Percentiles rank a stretch among this genome's conserved stretches.
Conservation (phyloP, 164 flowering plant species). For the Annona squamosa region DNA sequence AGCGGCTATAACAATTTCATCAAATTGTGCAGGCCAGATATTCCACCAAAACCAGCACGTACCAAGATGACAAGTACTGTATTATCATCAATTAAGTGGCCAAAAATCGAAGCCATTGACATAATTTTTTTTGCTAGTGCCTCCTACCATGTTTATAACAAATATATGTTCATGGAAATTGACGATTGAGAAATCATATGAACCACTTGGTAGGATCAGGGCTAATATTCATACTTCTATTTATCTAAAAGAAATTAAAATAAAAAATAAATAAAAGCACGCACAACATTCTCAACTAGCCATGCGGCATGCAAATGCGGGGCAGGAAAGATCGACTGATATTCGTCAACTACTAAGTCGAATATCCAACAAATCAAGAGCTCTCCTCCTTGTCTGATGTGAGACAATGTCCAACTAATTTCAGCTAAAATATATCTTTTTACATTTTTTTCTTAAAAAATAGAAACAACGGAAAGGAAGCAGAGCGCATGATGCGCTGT, state of each 20-base stretch:
- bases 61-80: neutral
- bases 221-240: neutral
- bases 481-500: neutral
- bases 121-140: too few species aligned
- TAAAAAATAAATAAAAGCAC: neutral
- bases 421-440: neutral
- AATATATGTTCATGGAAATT: too few species aligned
- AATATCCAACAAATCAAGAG: neutral
- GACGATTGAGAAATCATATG: neutral
- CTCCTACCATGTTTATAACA: too few species aligned
- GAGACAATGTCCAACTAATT: slow-evolving; percentile 6
- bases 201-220: neutral
- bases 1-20: neutral
- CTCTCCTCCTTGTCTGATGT: neutral
- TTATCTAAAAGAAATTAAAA: too few species aligned
- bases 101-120: too few species aligned
- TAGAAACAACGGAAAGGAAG: neutral
- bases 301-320: neutral
- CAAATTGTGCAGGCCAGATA: neutral
- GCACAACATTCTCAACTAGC: neutral
- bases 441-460: too few species aligned
- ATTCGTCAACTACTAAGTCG: neutral
- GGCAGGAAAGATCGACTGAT: neutral
- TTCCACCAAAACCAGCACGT: neutral
- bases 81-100: too few species aligned